Percentiles rank a stretch among this genome's conserved stretches.
Evolutionary conservation across 2,329 filamentous ascomycete species (phyloP).

Genomic region (Ascosphaera pollenicola): DNA sequence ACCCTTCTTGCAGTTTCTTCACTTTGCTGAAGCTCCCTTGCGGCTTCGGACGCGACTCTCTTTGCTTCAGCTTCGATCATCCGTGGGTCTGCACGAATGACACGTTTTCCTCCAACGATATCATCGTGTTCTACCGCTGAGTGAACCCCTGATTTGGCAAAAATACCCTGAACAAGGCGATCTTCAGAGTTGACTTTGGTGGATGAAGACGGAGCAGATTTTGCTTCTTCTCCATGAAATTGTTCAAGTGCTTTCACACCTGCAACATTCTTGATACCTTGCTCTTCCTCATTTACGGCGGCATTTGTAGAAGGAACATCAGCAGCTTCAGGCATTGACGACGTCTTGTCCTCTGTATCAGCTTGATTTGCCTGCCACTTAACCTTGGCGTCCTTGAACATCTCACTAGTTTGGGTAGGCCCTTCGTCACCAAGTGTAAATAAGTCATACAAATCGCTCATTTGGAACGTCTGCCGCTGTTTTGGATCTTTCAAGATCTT

Average conservation of each 20-base stretch:
- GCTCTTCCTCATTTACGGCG: slow-evolving; percentile 13
- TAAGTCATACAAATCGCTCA: slow-evolving; percentile 76
- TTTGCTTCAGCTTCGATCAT: slow-evolving; percentile 68
- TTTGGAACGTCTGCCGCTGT: slow-evolving; percentile 73
- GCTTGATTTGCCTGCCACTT: slow-evolving; percentile 24
- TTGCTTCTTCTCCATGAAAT: slow-evolving; percentile 29
- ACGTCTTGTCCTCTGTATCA: slow-evolving; percentile 1
- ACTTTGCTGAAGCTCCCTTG: slow-evolving; percentile 50
- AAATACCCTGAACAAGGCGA: slow-evolving; percentile 72
- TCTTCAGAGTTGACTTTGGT: slow-evolving; percentile 30
- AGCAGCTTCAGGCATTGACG: not conserved
- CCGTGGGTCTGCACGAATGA: slow-evolving; percentile 48
- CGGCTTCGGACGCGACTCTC: slow-evolving; percentile 55
- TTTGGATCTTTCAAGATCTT: slow-evolving; percentile 91
- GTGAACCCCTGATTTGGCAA: slow-evolving; percentile 65
- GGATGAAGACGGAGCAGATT: slow-evolving; percentile 17
- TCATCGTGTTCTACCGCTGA: slow-evolving; percentile 86
- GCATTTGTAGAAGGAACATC: not conserved
- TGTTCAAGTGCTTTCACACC: slow-evolving; percentile 44
- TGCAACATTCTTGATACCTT: slow-evolving; percentile 30
- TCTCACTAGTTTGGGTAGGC: slow-evolving; percentile 58
- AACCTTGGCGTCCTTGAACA: slow-evolving; percentile 78
- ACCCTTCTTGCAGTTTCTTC: slow-evolving; percentile 49
- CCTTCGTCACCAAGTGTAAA: slow-evolving; percentile 56
- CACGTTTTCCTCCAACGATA: slow-evolving; percentile 58